phyloP scores from a whole-genome alignment of 2,329 filamentous ascomycete species.

The Alternaria solani region DNA sequence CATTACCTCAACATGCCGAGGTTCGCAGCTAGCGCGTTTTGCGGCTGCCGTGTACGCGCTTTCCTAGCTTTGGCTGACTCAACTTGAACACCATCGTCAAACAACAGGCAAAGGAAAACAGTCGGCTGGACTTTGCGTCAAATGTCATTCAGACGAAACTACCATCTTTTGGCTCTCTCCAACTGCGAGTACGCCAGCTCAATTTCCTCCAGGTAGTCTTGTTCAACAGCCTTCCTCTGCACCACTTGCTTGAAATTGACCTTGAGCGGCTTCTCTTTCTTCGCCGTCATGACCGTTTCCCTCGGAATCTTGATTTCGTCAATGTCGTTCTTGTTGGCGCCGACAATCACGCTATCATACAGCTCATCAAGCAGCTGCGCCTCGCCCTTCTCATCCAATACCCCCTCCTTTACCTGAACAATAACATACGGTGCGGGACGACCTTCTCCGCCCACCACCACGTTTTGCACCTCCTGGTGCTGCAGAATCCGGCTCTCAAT shows the following conservation, averaged over 20 bases:
- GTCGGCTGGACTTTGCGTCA: neutral
- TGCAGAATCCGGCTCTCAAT: constrained; percentile 23
- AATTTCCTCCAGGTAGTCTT: constrained; percentile 28
- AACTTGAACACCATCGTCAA: neutral
- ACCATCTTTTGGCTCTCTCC: neutral
- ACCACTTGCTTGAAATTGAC: constrained; percentile 23
- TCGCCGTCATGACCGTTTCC: constrained; percentile 18
- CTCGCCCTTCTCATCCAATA: constrained; percentile 15
- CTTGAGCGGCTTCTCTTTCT: constrained; percentile 24
- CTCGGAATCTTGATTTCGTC: no score
- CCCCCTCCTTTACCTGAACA: constrained; percentile 21
- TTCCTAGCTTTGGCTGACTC: constrained; percentile 16
- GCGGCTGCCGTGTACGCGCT: neutral
- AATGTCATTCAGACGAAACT: neutral
- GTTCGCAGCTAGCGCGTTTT: constrained; percentile 19
- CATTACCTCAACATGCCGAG: constrained; percentile 19
- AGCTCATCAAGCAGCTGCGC: constrained; percentile 18
- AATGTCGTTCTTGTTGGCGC: neutral
- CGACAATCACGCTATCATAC: constrained; percentile 11
- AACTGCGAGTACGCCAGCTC: constrained; percentile 21
- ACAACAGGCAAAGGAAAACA: neutral
- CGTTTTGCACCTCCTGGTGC: constrained; percentile 16
- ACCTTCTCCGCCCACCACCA: constrained; percentile 28
- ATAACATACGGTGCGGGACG: constrained; percentile 27
- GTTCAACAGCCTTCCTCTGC: constrained; percentile 24